Evolutionary conservation across 768 basidiomycete genomes (phyloP), one percentile per base, ranked within the genome.

Genomic region (Terana coerulea): DNA sequence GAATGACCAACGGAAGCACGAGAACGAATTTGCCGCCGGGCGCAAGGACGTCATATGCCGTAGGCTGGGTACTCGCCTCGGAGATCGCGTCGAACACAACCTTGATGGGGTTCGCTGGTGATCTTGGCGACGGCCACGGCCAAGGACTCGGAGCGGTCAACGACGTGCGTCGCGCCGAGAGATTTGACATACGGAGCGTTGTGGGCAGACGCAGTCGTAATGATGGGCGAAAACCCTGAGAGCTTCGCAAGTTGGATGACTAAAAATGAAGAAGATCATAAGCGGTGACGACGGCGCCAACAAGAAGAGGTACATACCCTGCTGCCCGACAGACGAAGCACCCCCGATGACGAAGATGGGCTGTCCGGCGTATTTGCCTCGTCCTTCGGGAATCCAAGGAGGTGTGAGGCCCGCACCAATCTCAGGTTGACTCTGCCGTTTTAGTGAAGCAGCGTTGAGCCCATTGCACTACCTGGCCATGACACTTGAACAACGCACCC

Each of bases 321-420:
- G 67, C 55, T 74, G 69, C n/a, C 74, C 74, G 12, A 74, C 61
- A 5, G 66, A 66, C 8, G 61, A 52, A 6, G 70, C 59, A 10
- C 73, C 74, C 24, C 72, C 75, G 3, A 74, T 21, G 12, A 75
- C 61, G 14, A 75, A 22, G 5, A 62, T 51, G 6, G 73, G 65
- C 42, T 70, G 63, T n/a, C 67, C 66, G 21, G 57, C 45, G 47
- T 64, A 67, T 35, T 62, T 63, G 14, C 58, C 68, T 2, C 61
- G 59, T 1, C 66, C 69, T 14, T 57, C 65, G 11, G 52, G 53
- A 21, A 62, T 57, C 64, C 71, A 72, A n/a, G 69, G 71, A 31
- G 68, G 59, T 19, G 56, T 56, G 28, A 69, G 52, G 5, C 61
- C 70, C 3, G 60, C 55, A 24, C 69, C 68, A 15, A 42, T 30